Evolutionary conservation across 2,329 filamentous ascomycete species (phyloP).

Genomic region (Aspergillus thermomutatus): DNA sequence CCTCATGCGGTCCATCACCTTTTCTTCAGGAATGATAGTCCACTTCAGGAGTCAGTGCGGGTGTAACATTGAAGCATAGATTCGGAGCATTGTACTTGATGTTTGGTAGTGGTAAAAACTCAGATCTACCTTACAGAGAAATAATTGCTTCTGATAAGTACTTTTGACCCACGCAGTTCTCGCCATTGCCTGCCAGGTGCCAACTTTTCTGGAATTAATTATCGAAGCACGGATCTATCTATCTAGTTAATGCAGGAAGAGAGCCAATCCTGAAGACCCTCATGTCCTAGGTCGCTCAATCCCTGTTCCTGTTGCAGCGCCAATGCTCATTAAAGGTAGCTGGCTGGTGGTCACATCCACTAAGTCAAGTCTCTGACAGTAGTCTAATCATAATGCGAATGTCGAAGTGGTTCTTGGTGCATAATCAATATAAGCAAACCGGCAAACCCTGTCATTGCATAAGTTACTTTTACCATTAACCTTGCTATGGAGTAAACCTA

Average conservation of each 20-base stretch:
- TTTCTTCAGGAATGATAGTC: background rate
- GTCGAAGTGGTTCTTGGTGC: background rate
- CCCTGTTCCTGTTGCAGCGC: slow-evolving; percentile 13
- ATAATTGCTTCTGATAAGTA: background rate
- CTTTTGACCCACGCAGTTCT: background rate
- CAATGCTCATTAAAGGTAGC: no score
- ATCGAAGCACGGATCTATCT: background rate
- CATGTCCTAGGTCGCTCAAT: slow-evolving; percentile 1
- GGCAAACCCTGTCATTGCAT: background rate
- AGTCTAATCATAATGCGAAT: background rate
- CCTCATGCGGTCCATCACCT: background rate
- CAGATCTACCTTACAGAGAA: background rate
- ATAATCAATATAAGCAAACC: background rate
- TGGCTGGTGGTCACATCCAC: background rate
- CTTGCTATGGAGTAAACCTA: background rate
- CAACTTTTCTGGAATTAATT: background rate
- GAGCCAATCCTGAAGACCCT: no score
- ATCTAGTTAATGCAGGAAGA: background rate
- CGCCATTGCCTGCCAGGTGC: background rate
- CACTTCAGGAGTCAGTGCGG: background rate
- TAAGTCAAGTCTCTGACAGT: background rate
- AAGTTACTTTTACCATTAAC: background rate
- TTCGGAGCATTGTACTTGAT: background rate
- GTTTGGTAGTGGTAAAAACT: background rate
- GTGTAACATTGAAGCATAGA: background rate